These are phyloP conservation scores for Neopestalotiopsis sp. DNA, from an alignment of 2,329 filamentous ascomycete species.

Conservation along the genomic window DNA sequence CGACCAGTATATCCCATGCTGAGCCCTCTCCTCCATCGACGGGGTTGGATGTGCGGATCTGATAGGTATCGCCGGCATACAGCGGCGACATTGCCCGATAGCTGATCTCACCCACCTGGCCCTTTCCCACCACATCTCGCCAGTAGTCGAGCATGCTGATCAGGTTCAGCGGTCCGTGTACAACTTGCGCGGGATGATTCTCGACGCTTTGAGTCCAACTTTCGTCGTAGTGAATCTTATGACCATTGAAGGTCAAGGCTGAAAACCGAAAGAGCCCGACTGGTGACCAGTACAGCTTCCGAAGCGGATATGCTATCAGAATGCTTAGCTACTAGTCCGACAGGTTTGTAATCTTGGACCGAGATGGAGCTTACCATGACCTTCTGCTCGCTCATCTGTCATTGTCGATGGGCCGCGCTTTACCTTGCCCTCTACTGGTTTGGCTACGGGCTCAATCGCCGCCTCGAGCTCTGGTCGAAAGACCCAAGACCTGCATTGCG, in stretches of 20 bases:
- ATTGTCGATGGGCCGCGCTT: slow-evolving; percentile 30
- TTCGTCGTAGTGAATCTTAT: slow-evolving; percentile 82
- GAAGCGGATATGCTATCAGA: slow-evolving; percentile 26
- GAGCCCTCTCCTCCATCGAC: slow-evolving; percentile 37
- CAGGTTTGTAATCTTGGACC: background rate
- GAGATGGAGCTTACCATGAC: slow-evolving; percentile 22
- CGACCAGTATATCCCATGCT: slow-evolving; percentile 52
- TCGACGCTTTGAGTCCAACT: slow-evolving; percentile 68
- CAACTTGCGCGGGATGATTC: slow-evolving; percentile 72
- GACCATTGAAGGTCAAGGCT: slow-evolving; percentile 83
- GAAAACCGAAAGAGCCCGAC: slow-evolving; percentile 78
- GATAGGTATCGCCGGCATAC: slow-evolving; percentile 70
- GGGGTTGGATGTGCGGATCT: slow-evolving; percentile 54
- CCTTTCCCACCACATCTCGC: slow-evolving; percentile 51
- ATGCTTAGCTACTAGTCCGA: background rate
- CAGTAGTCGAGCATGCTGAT: slow-evolving; percentile 74
- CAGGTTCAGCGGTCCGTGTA: slow-evolving; percentile 81
- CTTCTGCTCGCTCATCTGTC: slow-evolving; percentile 26
- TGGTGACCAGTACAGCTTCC: slow-evolving; percentile 48
- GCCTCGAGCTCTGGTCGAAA: slow-evolving; percentile 44
- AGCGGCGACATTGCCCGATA: slow-evolving; percentile 75
- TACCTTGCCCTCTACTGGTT: slow-evolving; percentile 23
- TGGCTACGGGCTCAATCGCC: slow-evolving; percentile 20
- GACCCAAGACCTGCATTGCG: slow-evolving; percentile 42
- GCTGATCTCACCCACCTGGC: slow-evolving; percentile 46